phyloP scores from a whole-genome alignment of 306 rosid genomes.

The Quercus cerris region DNA sequence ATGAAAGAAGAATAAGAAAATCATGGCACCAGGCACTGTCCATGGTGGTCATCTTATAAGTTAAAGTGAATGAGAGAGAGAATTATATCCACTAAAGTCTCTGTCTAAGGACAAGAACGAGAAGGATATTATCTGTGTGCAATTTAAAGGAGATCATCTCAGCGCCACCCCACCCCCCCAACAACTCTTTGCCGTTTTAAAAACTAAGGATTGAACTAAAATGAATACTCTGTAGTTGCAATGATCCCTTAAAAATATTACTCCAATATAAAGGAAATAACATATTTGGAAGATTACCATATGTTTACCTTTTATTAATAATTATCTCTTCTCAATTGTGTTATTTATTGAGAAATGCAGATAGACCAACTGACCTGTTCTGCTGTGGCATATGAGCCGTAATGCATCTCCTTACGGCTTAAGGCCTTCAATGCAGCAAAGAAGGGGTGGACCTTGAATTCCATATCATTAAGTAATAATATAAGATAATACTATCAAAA shows the following conservation, averaged over 20 bases:
- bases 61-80: background rate
- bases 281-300: too few relatives aligned
- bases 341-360: background rate
- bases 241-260: background rate
- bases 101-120: background rate
- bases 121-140: background rate
- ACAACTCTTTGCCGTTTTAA: background rate
- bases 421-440: constrained; percentile 81
- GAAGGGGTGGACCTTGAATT: constrained; percentile 72
- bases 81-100: too few relatives aligned
- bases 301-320: too few relatives aligned
- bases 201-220: background rate
- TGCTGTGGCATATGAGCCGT: constrained; percentile 92
- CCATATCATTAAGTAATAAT: background rate
- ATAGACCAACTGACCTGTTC: constrained; percentile 66
- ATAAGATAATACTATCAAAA: background rate
- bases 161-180: background rate
- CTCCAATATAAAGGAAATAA: too few relatives aligned
- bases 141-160: background rate
- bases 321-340: background rate
- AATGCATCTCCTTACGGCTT: constrained; percentile 89
- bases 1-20: background rate
- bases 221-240: background rate
- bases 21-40: background rate
- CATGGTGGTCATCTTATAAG: background rate